These are phyloP conservation scores for Zygosaccharomyces pseudobailii DNA, from an alignment of 1,139 yeast species.

Conservation along the genomic window DNA sequence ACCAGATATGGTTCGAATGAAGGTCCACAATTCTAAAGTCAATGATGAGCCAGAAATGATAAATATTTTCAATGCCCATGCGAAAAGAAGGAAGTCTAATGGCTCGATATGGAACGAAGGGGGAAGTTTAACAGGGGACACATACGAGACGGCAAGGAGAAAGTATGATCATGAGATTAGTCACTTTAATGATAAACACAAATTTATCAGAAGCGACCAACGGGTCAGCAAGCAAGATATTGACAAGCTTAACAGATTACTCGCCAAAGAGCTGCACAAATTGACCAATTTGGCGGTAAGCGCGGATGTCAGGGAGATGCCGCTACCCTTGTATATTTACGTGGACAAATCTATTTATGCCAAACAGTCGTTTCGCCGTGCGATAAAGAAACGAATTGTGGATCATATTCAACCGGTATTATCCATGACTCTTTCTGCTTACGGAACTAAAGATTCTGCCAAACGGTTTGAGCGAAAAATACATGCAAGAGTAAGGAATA, in stretches of 20 bases:
- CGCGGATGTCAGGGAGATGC: constrained; percentile 16
- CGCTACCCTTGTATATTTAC: constrained; percentile 25
- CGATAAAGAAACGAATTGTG: constrained; percentile 18
- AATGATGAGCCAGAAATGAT: constrained; percentile 27
- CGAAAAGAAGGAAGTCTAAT: constrained; percentile 1
- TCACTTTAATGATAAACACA: constrained; percentile 19
- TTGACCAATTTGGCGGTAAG: constrained; percentile 21
- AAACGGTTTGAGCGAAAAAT: constrained; percentile 18
- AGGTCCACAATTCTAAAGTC: constrained; percentile 28
- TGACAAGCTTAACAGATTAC: constrained; percentile 18
- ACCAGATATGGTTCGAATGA: constrained; percentile 21
- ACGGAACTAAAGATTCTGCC: constrained; percentile 15
- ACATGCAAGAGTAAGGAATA: constrained; percentile 11
- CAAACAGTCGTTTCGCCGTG: constrained; percentile 15
- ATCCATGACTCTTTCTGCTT: constrained; percentile 18
- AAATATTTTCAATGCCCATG: constrained; percentile 16
- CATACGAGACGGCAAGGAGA: constrained; percentile 13
- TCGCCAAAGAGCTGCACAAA: constrained; percentile 23
- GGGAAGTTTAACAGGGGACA: neutral
- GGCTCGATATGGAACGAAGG: neutral
- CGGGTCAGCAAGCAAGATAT: constrained; percentile 19
- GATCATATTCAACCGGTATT: constrained; percentile 24
- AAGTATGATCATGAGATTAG: constrained; percentile 16
- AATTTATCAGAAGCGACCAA: constrained; percentile 27
- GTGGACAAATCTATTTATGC: constrained; percentile 20